Evolutionary conservation across 768 basidiomycete genomes (phyloP), one percentile per base, ranked within the genome.

Genomic region (Hysterangium stoloniferum): DNA sequence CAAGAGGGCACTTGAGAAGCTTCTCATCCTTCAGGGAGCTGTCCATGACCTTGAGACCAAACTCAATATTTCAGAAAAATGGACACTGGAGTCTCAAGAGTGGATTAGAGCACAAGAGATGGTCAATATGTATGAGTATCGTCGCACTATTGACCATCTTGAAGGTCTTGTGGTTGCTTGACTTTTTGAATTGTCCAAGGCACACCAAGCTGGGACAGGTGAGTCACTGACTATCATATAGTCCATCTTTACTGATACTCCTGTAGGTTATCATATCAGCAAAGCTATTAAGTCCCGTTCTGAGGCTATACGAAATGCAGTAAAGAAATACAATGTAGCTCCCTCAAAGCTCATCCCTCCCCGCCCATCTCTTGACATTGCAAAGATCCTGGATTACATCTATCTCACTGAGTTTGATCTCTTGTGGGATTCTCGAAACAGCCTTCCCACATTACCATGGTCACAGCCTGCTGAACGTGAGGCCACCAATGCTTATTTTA

Each of bases 361-460:
- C 8, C 58, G 56, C 6, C 55, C 61, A 4, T 41, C 55, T 2
- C 45, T 68, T 2, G 61, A 62, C 17, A 64, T 58, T 61, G 28
- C 43, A 4, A 27, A 54, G 27, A 60, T 68, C 4, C 53, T 59
- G 0, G 55, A 64, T n/a, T 65, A 59, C 45, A 37, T 33, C 3
- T 66, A 64, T 32, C 42, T 69, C 0, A 61, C 61, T 8, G 59
- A 69, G 33, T 65, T 69, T 44, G 44, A 55, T 15, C 55, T 69
- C 8, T 59, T 69, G 2, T 52, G 51, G 7, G 58, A 65, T 38
- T 57, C 61, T 0, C 51, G 57, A 3, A 29, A 55, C 13, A 58
- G 66, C 17, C 46, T 68, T n/a, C 48, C 24, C 5, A 29, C 56
- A 2, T 56, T 56, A 44, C 58, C 53, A 2, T 69, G 68, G 67